These are phyloP conservation scores for Stenogyne calaminthoides DNA, from an alignment of 305 asterid species.

Conservation along the genomic window DNA sequence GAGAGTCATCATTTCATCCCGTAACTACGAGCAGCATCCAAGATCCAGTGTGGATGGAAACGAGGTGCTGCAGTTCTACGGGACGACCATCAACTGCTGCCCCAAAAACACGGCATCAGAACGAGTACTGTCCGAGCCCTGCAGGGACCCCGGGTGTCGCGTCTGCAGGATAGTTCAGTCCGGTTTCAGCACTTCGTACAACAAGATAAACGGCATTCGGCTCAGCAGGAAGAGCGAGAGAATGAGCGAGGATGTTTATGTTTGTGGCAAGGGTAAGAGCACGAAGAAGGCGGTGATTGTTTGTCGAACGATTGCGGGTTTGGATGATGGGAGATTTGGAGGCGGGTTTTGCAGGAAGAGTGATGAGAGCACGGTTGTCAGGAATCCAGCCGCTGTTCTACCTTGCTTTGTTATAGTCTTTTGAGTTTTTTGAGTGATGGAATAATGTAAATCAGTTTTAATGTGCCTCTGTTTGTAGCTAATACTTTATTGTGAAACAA, in stretches of 20 bases:
- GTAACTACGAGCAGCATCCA: conserved; percentile 10
- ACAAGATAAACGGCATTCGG: conserved; percentile 36
- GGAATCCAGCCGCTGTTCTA: conserved; percentile 39
- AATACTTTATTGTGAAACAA: no score
- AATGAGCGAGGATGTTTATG: conserved; percentile 19
- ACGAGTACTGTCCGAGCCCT: conserved; percentile 9
- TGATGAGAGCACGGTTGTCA: conserved; percentile 22
- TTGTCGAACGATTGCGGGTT: conserved; percentile 38
- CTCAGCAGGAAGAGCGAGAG: conserved; percentile 31
- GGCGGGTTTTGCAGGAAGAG: conserved; percentile 8
- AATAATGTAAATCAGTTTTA: no score
- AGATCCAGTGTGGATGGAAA: conserved; percentile 41
- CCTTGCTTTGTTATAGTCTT: conserved; percentile 39
- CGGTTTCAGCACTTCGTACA: conserved; percentile 35
- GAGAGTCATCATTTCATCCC: conserved; percentile 26
- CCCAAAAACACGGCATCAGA: neutral
- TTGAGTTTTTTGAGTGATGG: no score
- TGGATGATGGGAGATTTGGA: conserved; percentile 7
- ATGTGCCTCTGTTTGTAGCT: no score
- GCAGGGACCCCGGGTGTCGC: conserved; percentile 29
- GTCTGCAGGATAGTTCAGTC: conserved; percentile 40
- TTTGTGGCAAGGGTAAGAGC: conserved; percentile 1
- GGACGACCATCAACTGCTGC: conserved; percentile 39
- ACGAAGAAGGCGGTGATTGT: conserved; percentile 27
- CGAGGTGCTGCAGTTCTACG: conserved; percentile 37